phyloP scores from a whole-genome alignment of 306 rosid genomes.

The Sophora flavescens region DNA sequence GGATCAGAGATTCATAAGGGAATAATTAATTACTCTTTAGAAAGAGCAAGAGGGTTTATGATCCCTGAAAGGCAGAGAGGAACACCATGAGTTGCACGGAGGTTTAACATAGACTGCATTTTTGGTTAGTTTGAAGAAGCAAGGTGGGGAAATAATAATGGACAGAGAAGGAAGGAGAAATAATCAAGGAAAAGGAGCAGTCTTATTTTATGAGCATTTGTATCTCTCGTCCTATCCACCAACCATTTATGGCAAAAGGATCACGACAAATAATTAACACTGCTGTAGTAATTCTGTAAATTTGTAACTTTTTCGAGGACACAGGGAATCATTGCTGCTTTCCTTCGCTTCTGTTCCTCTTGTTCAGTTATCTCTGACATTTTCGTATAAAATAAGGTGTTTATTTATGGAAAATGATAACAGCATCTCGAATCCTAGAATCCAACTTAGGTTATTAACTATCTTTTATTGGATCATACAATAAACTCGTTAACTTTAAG shows the following conservation, averaged over 20 bases:
- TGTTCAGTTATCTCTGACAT: neutral
- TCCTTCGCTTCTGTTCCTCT: neutral
- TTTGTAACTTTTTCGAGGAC: neutral
- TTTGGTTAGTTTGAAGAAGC: conserved; percentile 23
- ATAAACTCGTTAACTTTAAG: too few relatives aligned
- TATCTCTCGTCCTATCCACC: conserved; percentile 29
- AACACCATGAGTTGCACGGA: conserved; percentile 66
- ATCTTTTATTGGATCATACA: too few relatives aligned
- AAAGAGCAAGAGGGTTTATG: conserved; percentile 53
- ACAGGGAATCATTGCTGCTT: neutral
- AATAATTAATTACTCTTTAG: conserved; percentile 51
- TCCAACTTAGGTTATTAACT: too few relatives aligned
- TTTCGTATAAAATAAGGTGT: too few relatives aligned
- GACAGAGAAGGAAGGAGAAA: too few relatives aligned
- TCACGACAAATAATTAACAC: neutral
- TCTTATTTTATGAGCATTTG: conserved; percentile 2
- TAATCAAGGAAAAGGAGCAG: neutral
- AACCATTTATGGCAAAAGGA: conserved; percentile 32
- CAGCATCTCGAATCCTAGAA: too few relatives aligned
- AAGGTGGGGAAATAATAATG: neutral
- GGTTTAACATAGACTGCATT: conserved; percentile 70
- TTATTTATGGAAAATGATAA: too few relatives aligned
- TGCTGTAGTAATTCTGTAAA: conserved; percentile 12
- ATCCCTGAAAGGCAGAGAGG: conserved; percentile 80
- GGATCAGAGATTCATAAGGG: neutral